Percentiles rank a stretch among this genome's conserved stretches.
These are phyloP conservation scores for Vitis rupestris DNA, from an alignment of 164 flowering plant genomes.

Conservation along the genomic window DNA sequence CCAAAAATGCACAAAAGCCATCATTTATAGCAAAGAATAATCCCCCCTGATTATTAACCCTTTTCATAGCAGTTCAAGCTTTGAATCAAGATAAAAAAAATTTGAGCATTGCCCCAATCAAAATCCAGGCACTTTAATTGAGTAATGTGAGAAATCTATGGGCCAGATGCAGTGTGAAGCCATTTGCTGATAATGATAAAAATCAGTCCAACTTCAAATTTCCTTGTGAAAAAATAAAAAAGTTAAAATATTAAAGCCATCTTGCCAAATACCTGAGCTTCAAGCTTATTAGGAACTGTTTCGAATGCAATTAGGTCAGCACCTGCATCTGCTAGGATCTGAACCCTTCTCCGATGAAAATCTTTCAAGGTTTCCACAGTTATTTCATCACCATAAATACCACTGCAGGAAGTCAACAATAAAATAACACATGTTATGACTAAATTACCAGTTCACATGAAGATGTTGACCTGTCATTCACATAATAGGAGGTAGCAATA, in stretches of 20 bases:
- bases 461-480: background rate
- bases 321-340: slow-evolving; percentile 77
- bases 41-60: background rate
- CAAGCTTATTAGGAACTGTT: slow-evolving; percentile 86
- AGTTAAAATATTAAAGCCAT: background rate
- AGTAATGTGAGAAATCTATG: background rate
- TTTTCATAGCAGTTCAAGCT: background rate
- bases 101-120: too few species aligned
- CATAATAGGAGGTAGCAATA: background rate
- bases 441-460: background rate
- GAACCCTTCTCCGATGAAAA: slow-evolving; percentile 85
- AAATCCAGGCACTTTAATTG: background rate
- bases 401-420: slow-evolving; percentile 44
- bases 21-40: background rate
- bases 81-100: background rate
- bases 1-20: background rate
- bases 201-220: background rate
- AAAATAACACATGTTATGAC: background rate
- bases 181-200: background rate
- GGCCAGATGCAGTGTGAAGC: background rate
- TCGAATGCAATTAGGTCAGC: slow-evolving; percentile 93
- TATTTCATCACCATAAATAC: slow-evolving; percentile 65
- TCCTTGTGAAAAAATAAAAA: background rate
- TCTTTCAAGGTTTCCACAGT: slow-evolving; percentile 58
- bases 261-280: slow-evolving; percentile 62